Percentiles rank a stretch among this genome's conserved stretches.
phyloP scores from a whole-genome alignment of 2,329 filamentous ascomycete genomes.

The Trichoderma polysporum region DNA sequence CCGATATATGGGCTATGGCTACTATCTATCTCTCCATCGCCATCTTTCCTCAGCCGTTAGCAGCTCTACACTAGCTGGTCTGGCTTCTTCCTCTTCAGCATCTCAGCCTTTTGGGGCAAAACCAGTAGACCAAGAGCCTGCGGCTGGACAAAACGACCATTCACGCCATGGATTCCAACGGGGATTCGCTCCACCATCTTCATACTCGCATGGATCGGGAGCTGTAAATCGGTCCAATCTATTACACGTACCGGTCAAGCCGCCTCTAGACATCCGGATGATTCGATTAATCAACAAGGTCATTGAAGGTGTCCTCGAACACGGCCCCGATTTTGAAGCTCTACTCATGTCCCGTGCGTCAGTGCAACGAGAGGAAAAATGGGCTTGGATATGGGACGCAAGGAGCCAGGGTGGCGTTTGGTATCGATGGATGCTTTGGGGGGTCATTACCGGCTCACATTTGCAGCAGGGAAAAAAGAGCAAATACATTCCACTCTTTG shows the following conservation, averaged over 20 bases:
- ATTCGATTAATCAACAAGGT: constrained; percentile 85
- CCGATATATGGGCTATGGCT: constrained; percentile 80
- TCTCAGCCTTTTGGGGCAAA: constrained; percentile 79
- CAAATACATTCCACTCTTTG: constrained; percentile 67
- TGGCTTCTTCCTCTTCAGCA: constrained; percentile 41
- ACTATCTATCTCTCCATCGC: constrained; percentile 75
- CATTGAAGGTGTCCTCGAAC: constrained; percentile 73
- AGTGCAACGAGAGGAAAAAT: constrained; percentile 83
- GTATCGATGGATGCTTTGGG: constrained; percentile 91
- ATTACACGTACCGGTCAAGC: constrained; percentile 68
- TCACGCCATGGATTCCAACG: constrained; percentile 49
- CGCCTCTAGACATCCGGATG: constrained; percentile 75
- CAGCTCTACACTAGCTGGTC: constrained; percentile 39
- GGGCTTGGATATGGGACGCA: constrained; percentile 92
- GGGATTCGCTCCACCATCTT: constrained; percentile 74
- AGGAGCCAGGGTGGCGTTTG: constrained; percentile 77
- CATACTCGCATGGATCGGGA: constrained; percentile 52
- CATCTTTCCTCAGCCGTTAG: constrained; percentile 76
- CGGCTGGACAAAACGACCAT: constrained; percentile 35
- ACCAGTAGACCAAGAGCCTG: constrained; percentile 49
- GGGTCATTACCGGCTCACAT: constrained; percentile 69
- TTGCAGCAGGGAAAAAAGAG: constrained; percentile 42
- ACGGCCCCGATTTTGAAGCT: constrained; percentile 87
- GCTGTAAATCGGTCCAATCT: constrained; percentile 48
- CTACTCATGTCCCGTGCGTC: constrained; percentile 83